Evolutionary conservation across 257 asterid species (phyloP).

Genomic region (Echites panduratus): DNA sequence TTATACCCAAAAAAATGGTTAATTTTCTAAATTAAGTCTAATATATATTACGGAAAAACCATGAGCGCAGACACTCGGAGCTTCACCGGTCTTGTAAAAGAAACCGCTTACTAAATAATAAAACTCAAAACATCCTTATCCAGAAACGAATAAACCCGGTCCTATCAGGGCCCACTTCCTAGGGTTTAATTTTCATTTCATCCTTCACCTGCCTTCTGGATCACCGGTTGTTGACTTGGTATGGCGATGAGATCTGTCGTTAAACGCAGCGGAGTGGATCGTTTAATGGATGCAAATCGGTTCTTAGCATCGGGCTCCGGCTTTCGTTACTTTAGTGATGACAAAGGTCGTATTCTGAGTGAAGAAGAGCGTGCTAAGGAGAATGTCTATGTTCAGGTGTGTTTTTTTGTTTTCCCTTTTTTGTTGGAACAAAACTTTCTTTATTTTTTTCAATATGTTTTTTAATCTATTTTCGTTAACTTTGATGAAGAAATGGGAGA

Average conservation of each 20-base stretch:
- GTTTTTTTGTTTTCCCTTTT: neutral
- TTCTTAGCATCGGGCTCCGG: conserved; percentile 34
- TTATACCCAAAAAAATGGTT: too few species aligned
- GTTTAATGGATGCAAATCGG: conserved; percentile 35
- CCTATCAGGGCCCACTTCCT: neutral
- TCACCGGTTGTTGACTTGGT: neutral
- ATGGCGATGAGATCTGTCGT: conserved; percentile 48
- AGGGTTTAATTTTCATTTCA: neutral
- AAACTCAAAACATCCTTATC: neutral
- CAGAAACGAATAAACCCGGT: neutral
- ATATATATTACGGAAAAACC: too few species aligned
- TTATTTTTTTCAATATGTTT: neutral
- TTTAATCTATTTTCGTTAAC: neutral
- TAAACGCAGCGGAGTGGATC: conserved; percentile 24
- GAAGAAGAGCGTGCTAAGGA: conserved; percentile 94
- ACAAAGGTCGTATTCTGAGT: conserved; percentile 58
- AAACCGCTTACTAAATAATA: neutral
- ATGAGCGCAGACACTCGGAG: neutral
- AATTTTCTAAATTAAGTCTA: too few species aligned
- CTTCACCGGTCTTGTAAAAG: neutral
- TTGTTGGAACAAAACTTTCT: neutral
- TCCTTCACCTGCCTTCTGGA: neutral
- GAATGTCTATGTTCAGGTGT: conserved; percentile 63
- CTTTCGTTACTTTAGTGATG: conserved; percentile 52
- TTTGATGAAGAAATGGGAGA: conserved; percentile 65